Base-by-base conservation (phyloP, 441 rosid species). In the Populus tomentosa region DNA sequence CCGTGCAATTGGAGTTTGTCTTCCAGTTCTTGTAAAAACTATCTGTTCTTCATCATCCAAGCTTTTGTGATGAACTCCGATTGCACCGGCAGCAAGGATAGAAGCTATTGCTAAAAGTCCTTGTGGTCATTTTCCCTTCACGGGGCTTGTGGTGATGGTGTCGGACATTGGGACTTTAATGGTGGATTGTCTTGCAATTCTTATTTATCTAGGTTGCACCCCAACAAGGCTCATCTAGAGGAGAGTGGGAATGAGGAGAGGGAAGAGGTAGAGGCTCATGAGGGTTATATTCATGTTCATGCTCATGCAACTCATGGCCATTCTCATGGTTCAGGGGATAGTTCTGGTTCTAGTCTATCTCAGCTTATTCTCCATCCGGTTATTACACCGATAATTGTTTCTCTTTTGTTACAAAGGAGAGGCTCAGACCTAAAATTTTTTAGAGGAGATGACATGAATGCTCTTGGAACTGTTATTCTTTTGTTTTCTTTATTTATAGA, bases 121-220 rank as follows among this genome's bases (percentile, higher is more conserved):
- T 0, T 85, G 91, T 91, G 85, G 80, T 20, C 36, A 81, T 32
- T 90, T 91, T 65, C 91, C 94, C 6, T 88, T 91, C 78, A 73
- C 92, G 0, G 91, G 93, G 10, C 85, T 91, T 14, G 78, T 89
- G 8, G 89, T 92, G 0, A 91, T 90, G 91, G 63, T 85, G 4
- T 80, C 91, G 0, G 87, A 92, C 0, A 84, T 89, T n/a, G 80
- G 71, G 68, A 84, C 89, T 1, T 75, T 89, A 56, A 78, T 89
- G 82, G 78, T 89, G 7, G 92, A 87, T 36, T 72, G 84, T 18
- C 77, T 76, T 72, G 91, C 89, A 0, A 85, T n/a, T 77, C 81
- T 65, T 86, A 81, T 42, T 42, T 81, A 75, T 20, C 66, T 38
- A 80, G 59, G 30, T 13, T 36, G 10, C 81, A 82, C 46, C n/a